phyloP scores from a whole-genome alignment of 139 green algal species.

The Yamagishiella unicocca region DNA sequence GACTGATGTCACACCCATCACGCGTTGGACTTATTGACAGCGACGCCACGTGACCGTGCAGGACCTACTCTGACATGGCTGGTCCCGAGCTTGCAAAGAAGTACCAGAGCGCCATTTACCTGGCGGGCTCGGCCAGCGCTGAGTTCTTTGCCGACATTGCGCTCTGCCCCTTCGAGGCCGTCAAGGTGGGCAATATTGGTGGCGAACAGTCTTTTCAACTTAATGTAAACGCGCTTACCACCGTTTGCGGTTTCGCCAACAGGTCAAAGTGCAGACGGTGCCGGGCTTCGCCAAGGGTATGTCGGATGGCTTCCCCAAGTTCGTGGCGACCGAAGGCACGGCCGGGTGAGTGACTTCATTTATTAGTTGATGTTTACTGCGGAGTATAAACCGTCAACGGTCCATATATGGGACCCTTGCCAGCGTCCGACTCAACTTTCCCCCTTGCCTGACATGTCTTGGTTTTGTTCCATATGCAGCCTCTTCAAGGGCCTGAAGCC shows the following conservation, averaged over 20 bases:
- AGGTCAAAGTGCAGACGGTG: constrained; percentile 95
- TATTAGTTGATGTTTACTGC: not conserved
- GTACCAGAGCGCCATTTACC: constrained; percentile 92
- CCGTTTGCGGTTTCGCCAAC: constrained; percentile 6
- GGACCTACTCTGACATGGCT: constrained; percentile 85
- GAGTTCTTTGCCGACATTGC: constrained; percentile 97
- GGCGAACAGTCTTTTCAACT: too few relatives aligned
- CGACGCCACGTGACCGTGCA: not conserved
- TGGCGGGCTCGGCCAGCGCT: constrained; percentile 89
- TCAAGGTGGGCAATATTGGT: too few relatives aligned
- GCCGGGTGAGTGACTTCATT: constrained; percentile 52
- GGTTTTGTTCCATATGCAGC: too few relatives aligned
- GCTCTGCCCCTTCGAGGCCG: constrained; percentile 95
- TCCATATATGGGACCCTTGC: too few relatives aligned
- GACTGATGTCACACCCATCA: not conserved
- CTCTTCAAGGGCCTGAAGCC: constrained; percentile 90
- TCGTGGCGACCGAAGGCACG: constrained; percentile 76
- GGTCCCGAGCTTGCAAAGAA: constrained; percentile 86
- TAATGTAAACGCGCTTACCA: too few relatives aligned
- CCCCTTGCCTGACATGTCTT: too few relatives aligned
- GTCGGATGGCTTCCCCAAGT: constrained; percentile 90
- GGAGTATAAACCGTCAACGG: not conserved
- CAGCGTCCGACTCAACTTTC: too few relatives aligned
- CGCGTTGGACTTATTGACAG: not conserved
- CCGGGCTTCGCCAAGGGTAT: constrained; percentile 90